phyloP scores from a whole-genome alignment of 2,329 filamentous ascomycete genomes.

The Graphilbum fragrans region DNA sequence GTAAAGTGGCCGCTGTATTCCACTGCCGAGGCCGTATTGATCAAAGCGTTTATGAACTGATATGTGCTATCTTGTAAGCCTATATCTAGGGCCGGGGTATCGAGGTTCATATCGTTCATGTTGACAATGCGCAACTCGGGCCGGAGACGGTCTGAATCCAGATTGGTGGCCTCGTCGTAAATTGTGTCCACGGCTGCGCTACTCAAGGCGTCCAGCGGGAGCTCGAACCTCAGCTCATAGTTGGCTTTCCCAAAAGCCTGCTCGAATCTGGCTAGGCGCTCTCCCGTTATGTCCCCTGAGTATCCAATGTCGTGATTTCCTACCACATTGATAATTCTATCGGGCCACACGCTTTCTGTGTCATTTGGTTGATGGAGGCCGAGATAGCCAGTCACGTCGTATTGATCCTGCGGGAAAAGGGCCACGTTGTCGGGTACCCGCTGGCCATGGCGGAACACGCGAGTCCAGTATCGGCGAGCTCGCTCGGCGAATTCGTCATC shows the following conservation, averaged over 20 bases:
- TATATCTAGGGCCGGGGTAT: slow-evolving; percentile 60
- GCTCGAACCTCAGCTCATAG: slow-evolving; percentile 70
- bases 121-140: slow-evolving; percentile 74
- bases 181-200: slow-evolving; percentile 26
- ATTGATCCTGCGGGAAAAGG: slow-evolving; percentile 31
- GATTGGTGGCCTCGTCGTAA: slow-evolving; percentile 28
- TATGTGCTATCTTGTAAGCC: slow-evolving; percentile 68
- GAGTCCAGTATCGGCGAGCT: slow-evolving; percentile 65
- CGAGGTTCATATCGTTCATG: slow-evolving; percentile 88
- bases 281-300: slow-evolving; percentile 74
- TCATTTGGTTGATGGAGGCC: slow-evolving; percentile 14
- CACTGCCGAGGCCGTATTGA: slow-evolving; percentile 49
- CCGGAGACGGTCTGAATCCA: slow-evolving; percentile 31
- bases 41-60: slow-evolving; percentile 59
- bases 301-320: slow-evolving; percentile 98
- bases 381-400: slow-evolving; percentile 37
- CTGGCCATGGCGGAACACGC: slow-evolving; percentile 59
- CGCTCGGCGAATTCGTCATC: slow-evolving; percentile 72
- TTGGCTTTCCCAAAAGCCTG: slow-evolving; percentile 75
- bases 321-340: slow-evolving; percentile 73
- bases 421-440: slow-evolving; percentile 48
- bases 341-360: slow-evolving; percentile 44
- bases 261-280: slow-evolving; percentile 71
- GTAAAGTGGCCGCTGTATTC: slow-evolving; percentile 58
- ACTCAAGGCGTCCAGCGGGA: slow-evolving; percentile 31